Evolutionary conservation across 768 basidiomycete genomes (phyloP).

Genomic region (Pluteus cervinus): DNA sequence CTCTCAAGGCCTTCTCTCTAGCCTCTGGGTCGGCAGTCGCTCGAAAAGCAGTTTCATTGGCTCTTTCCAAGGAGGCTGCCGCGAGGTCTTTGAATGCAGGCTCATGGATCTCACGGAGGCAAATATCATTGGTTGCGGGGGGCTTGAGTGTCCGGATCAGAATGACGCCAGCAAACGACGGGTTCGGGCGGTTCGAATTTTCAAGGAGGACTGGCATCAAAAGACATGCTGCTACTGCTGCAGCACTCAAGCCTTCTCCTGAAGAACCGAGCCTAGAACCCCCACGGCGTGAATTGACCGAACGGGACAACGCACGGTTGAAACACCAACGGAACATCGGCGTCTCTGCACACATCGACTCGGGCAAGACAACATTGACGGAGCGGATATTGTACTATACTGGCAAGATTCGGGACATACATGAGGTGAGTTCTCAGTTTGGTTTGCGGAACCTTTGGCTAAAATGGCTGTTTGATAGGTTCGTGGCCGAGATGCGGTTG

Average conservation of each 20-base stretch:
- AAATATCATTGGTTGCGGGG: no score
- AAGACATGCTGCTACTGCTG: slow-evolving; percentile 39
- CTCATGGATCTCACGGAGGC: no score
- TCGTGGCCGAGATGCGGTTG: slow-evolving; percentile 89
- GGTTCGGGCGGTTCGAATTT: no score
- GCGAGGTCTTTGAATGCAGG: no score
- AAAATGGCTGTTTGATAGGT: slow-evolving; percentile 46
- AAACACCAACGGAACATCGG: slow-evolving; percentile 89
- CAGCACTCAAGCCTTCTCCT: slow-evolving; percentile 31
- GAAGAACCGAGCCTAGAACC: slow-evolving; percentile 14
- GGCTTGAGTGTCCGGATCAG: no score
- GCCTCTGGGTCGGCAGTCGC: no score
- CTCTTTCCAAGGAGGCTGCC: no score
- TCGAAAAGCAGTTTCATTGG: no score
- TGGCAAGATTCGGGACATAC: slow-evolving; percentile 91
- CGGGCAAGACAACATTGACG: slow-evolving; percentile 96
- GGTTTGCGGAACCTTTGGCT: slow-evolving; percentile 14
- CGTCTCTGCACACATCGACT: slow-evolving; percentile 92
- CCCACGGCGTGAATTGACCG: slow-evolving; percentile 42
- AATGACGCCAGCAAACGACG: no score
- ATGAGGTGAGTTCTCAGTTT: slow-evolving; percentile 63
- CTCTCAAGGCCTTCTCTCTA: no score
- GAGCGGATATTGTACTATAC: slow-evolving; percentile 96
- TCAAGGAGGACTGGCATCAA: slow-evolving; percentile 24
- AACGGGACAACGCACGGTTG: slow-evolving; percentile 61